Conservation (phyloP, 2,329 filamentous ascomycete species). For the Aspergillus transmontanensis region DNA sequence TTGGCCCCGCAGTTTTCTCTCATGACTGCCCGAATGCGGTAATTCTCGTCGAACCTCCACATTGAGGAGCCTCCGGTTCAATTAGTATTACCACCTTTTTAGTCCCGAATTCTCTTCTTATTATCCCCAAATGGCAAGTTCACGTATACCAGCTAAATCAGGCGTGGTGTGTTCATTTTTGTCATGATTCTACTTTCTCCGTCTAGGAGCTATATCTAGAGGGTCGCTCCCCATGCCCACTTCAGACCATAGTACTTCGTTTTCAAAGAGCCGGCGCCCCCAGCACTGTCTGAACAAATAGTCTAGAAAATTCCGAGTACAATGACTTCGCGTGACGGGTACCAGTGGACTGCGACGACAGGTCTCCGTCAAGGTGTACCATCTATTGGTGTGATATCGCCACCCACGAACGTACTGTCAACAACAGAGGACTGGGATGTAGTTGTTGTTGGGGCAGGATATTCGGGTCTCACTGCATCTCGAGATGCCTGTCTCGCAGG, state of each 20-base stretch:
- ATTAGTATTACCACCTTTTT: background rate
- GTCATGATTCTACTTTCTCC: background rate
- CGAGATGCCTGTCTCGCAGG: conserved; percentile 30
- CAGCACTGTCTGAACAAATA: background rate
- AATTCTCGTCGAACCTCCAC: background rate
- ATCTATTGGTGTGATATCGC: conserved; percentile 25
- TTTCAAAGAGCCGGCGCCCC: background rate
- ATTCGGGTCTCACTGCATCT: conserved; percentile 34
- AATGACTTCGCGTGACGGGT: conserved; percentile 29
- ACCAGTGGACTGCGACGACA: conserved; percentile 26
- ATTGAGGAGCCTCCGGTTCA: background rate
- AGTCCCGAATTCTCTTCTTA: background rate
- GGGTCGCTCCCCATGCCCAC: background rate
- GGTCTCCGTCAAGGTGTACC: conserved; percentile 25
- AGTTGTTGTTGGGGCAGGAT: conserved; percentile 37
- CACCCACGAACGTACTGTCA: conserved; percentile 16
- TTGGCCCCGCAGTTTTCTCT: background rate
- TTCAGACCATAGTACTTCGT: background rate
- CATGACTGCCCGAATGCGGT: background rate
- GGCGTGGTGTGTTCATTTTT: background rate
- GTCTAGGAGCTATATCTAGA: background rate
- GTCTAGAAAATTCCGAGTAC: background rate
- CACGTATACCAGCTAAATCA: background rate
- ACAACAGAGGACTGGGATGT: conserved; percentile 19
- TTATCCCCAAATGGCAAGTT: background rate